phyloP scores from a whole-genome alignment of 179 eudicot genomes.

The Heliamphora pulchella region DNA sequence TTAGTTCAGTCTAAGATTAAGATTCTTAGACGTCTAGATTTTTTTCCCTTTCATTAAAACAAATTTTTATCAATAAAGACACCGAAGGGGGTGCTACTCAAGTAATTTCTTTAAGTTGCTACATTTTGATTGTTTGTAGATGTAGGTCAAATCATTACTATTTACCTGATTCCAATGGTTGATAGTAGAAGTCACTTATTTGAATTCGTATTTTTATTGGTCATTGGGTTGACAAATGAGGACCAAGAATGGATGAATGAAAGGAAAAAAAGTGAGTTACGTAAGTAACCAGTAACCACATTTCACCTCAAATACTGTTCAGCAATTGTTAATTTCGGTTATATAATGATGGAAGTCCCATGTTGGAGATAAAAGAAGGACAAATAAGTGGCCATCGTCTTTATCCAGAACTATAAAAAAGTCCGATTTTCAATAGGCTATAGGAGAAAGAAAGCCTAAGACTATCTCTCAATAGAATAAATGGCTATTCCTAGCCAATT shows the following conservation, averaged over 20 bases:
- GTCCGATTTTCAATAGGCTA: too few relatives aligned
- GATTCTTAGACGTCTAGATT: background rate
- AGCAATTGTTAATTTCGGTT: background rate
- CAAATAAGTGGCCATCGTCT: background rate
- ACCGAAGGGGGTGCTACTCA: background rate
- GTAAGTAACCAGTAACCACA: background rate
- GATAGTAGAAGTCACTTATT: background rate
- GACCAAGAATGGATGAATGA: background rate
- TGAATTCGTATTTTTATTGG: background rate
- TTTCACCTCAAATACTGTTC: background rate
- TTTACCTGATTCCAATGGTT: background rate
- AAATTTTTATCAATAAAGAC: background rate
- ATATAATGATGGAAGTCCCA: background rate
- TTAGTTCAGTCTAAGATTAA: background rate
- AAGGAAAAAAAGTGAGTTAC: conserved; percentile 2
- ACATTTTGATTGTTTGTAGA: background rate
- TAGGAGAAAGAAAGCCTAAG: too few relatives aligned
- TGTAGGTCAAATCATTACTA: background rate
- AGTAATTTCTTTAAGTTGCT: background rate
- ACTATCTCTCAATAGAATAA: too few relatives aligned
- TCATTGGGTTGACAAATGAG: background rate
- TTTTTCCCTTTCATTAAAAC: background rate
- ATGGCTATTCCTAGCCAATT: too few relatives aligned
- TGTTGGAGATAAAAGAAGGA: background rate
- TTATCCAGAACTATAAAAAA: background rate